phyloP scores from a whole-genome alignment of 768 basidiomycete species.

The Cystobasidium tubakii region DNA sequence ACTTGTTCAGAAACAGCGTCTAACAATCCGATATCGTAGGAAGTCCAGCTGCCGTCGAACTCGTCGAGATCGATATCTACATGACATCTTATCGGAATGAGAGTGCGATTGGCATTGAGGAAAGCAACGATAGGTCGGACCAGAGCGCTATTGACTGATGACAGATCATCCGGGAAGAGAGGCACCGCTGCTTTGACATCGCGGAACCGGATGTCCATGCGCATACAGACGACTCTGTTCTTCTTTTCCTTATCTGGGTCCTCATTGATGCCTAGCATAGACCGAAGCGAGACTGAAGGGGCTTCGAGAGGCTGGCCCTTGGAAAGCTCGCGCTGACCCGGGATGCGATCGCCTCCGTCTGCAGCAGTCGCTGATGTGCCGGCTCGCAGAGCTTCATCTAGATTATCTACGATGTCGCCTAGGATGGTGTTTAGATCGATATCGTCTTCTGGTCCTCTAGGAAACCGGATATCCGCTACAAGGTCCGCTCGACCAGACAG shows the following conservation, averaged over 20 bases:
- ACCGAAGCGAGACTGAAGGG: constrained; percentile 28
- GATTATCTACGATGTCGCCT: constrained; percentile 82
- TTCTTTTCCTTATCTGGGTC: constrained; percentile 38
- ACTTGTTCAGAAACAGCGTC: constrained; percentile 83
- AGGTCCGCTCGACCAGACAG: constrained; percentile 93
- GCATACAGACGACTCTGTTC: constrained; percentile 53
- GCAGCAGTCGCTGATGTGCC: background rate
- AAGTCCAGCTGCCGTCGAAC: constrained; percentile 96
- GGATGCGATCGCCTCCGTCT: constrained; percentile 33
- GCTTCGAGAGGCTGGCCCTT: constrained; percentile 42
- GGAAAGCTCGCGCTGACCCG: constrained; percentile 37
- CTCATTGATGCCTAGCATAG: constrained; percentile 36
- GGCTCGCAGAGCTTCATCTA: constrained; percentile 53
- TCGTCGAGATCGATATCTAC: constrained; percentile 74
- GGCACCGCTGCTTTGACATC: constrained; percentile 94
- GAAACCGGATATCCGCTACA: constrained; percentile 96
- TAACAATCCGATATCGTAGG: constrained; percentile 73
- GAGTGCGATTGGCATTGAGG: constrained; percentile 77
- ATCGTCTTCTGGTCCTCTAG: constrained; percentile 61
- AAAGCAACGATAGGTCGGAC: constrained; percentile 95
- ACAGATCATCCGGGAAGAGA: constrained; percentile 55
- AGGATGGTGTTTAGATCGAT: constrained; percentile 73
- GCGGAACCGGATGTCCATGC: constrained; percentile 88
- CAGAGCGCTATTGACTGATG: constrained; percentile 85
- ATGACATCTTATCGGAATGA: constrained; percentile 87